Evolutionary conservation across 1,284 basidiomycete genomes (phyloP), one percentile per base, ranked within the genome.

Genomic region (Trichosporon sp.): DNA sequence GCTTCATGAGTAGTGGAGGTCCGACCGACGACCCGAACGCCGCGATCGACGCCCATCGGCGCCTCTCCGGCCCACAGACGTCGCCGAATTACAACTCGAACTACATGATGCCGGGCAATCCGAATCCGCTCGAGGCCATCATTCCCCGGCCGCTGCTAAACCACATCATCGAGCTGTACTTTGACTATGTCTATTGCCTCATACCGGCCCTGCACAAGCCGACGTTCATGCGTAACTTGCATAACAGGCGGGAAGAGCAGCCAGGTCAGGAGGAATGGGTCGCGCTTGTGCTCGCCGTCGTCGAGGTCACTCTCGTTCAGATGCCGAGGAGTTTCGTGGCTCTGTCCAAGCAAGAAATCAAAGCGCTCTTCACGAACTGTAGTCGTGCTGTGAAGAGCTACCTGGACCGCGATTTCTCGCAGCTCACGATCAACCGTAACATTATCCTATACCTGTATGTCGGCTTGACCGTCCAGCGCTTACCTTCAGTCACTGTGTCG

Each of bases 121-220:
- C 16, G 16, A 80, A 79, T 56, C 75, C 77, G 0, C 62, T 80
- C 52, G 78, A 80, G 37, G 64, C 68, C 14, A 61, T 79, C 37
- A 60, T 80, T 2, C 76, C 77, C 1, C 69, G 78, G 8, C 66
- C 68, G 2, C 54, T 75, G 14, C 68, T 79, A 10, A 65, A 68
- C 36, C 72, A 67, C 66, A 89, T 92, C 70, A 87, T 92, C 68
- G 85, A 88, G 32, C 84, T 92, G 23, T 93, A 91, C 81, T 92
- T 92, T 75, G 91, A 92, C 78, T 92, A 91, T 74, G 88, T 92
- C 54, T 91, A 92, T 76, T 89, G 90, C 31, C 70, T 92, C 56
- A 90, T 89, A 8, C 91, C 91, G 5, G 71, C 66, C 40, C 65
- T 80, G 14, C 80, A 80, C 66, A 74, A 75, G 37, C 90, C 90